phyloP scores from a whole-genome alignment of 202 grass and related monocot species.

The Setaria viridis region DNA sequence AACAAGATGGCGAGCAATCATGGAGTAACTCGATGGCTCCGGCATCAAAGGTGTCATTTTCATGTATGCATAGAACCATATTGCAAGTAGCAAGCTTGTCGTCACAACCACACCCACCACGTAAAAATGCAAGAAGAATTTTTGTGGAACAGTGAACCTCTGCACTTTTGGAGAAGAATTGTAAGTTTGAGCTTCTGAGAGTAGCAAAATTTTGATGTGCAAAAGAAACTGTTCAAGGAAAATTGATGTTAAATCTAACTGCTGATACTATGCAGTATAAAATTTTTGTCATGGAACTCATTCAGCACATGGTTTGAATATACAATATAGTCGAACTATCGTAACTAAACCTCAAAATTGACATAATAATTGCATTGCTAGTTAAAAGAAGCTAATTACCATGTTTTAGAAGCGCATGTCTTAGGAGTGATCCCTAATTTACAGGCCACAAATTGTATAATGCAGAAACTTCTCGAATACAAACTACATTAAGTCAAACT shows the following conservation, averaged over 20 bases:
- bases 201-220: not conserved
- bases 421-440: not conserved
- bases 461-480: not conserved
- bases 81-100: conserved; percentile 64
- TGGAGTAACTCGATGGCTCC: no score
- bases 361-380: not conserved
- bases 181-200: not conserved
- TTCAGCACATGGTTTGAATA: not conserved
- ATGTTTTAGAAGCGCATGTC: not conserved
- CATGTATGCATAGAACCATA: conserved; percentile 80
- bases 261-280: not conserved
- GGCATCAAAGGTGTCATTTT: conserved; percentile 4
- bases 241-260: not conserved
- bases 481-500: not conserved
- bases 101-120: conserved; percentile 59
- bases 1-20: no score
- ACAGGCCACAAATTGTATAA: not conserved
- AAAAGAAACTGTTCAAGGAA: not conserved
- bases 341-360: not conserved
- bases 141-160: conserved; percentile 88
- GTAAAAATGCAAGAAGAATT: conserved; percentile 95
- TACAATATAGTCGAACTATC: not conserved
- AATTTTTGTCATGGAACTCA: conserved; percentile 3
- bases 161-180: conserved; percentile 48
- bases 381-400: not conserved